Conservation (phyloP, 202 grass and related monocot species). For the Cymbopogon flexuosus region DNA sequence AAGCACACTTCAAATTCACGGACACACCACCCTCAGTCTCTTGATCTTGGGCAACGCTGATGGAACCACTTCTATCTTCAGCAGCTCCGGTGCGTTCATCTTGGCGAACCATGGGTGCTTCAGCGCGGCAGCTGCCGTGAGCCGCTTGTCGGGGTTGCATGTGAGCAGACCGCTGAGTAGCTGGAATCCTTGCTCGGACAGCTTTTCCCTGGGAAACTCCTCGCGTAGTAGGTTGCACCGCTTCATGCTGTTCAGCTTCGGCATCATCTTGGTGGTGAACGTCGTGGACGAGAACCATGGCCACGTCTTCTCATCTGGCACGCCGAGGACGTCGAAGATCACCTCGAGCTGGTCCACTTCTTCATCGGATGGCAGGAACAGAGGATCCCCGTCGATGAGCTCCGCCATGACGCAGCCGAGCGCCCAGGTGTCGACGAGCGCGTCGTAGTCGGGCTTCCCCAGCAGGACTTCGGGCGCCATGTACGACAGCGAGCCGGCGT, state of each 20-base stretch:
- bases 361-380: not conserved
- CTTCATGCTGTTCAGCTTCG: not conserved
- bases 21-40: not conserved
- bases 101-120: not conserved
- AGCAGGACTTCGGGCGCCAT: constrained; percentile 34
- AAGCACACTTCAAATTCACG: not conserved
- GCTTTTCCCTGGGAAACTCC: not conserved
- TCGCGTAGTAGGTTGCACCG: not conserved
- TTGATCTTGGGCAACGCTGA: not conserved
- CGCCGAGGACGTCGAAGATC: constrained; percentile 16
- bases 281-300: not conserved
- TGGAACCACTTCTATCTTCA: not conserved
- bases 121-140: not conserved
- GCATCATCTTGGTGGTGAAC: not conserved
- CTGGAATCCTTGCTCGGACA: not conserved
- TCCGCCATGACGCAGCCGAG: constrained; percentile 41
- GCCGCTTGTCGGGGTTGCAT: not conserved
- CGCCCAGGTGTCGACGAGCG: constrained; percentile 31
- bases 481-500: constrained; percentile 13
- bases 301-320: not conserved
- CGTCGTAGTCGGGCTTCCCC: constrained; percentile 25
- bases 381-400: not conserved
- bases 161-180: not conserved
- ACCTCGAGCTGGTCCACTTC: not conserved
- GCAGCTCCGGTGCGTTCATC: not conserved